These are phyloP conservation scores for Plasmodium billcollinsi DNA, from an alignment of 169 alveolate genomes.

Conservation along the genomic window DNA sequence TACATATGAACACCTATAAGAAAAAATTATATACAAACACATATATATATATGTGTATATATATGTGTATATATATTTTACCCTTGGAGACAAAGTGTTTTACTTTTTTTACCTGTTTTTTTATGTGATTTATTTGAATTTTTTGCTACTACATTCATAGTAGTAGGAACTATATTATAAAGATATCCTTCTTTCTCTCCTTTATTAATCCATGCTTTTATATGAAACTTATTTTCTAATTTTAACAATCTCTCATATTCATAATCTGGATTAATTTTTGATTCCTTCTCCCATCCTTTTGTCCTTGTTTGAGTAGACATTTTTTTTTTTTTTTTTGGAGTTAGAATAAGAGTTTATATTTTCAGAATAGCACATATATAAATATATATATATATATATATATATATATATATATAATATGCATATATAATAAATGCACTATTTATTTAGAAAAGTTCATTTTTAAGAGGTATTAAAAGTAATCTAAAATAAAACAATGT, in stretches of 20 bases:
- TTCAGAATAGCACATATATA: not conserved
- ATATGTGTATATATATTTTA: not conserved
- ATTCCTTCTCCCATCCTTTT: conserved; percentile 73
- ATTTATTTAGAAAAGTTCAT: not conserved
- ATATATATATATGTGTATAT: not conserved
- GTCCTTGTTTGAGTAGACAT: conserved; percentile 70
- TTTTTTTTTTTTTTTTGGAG: not conserved
- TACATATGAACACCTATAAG: conserved; percentile 59
- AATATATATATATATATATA: not conserved
- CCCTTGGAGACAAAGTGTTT: not conserved
- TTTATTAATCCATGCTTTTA: conserved; percentile 76
- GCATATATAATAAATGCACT: not conserved
- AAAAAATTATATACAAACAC: not conserved
- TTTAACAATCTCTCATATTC: conserved; percentile 46
- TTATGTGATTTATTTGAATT: conserved; percentile 45
- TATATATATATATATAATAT: too few relatives aligned
- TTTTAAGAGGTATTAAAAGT: too few relatives aligned
- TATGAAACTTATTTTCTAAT: conserved; percentile 49
- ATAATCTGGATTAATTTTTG: conserved; percentile 67
- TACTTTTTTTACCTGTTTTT: conserved; percentile 49
- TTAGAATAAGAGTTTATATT: too few relatives aligned
- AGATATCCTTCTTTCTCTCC: conserved; percentile 88
- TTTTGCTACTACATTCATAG: conserved; percentile 82
- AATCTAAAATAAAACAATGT: too few relatives aligned
- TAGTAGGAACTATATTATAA: conserved; percentile 89